These are phyloP conservation scores for Leucocoprinus sp. DNA, from an alignment of 768 basidiomycete species.

Conservation along the genomic window DNA sequence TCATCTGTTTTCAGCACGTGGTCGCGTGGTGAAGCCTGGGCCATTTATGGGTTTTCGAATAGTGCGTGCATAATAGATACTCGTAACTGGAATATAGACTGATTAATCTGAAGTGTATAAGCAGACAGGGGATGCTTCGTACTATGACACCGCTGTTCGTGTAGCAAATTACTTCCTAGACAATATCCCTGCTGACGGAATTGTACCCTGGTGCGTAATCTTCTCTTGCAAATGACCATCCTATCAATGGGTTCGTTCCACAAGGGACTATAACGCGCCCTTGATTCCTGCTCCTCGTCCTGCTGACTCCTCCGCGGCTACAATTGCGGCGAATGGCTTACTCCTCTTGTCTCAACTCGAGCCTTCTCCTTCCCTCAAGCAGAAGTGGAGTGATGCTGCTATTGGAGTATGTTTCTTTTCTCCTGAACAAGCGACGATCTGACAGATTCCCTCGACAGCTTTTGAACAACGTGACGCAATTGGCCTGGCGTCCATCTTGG, in stretches of 20 bases:
- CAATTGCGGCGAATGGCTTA: constrained; percentile 51
- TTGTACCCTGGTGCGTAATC: constrained; percentile 55
- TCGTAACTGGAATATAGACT: neutral
- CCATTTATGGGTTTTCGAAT: constrained; percentile 59
- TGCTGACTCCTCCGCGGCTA: constrained; percentile 66
- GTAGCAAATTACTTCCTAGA: constrained; percentile 53
- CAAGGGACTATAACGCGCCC: constrained; percentile 71
- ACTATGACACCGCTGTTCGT: constrained; percentile 51
- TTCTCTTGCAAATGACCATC: neutral
- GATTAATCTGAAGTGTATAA: constrained; percentile 41
- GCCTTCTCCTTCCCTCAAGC: constrained; percentile 22
- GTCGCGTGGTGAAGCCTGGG: constrained; percentile 71
- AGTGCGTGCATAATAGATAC: constrained; percentile 32
- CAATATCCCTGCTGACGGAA: constrained; percentile 49
- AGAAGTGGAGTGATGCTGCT: constrained; percentile 41
- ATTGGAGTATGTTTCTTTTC: constrained; percentile 29
- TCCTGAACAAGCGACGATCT: neutral
- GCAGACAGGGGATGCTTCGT: constrained; percentile 39
- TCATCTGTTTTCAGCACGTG: constrained; percentile 42
- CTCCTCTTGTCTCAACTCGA: constrained; percentile 45
- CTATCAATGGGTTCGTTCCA: constrained; percentile 4
- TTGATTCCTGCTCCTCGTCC: constrained; percentile 41
- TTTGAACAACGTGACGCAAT: constrained; percentile 35
- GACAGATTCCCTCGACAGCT: constrained; percentile 23
- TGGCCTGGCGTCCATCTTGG: constrained; percentile 55